These are phyloP conservation scores for Periglandula ipomoeae DNA, from an alignment of 2,329 filamentous ascomycete genomes.

Conservation along the genomic window DNA sequence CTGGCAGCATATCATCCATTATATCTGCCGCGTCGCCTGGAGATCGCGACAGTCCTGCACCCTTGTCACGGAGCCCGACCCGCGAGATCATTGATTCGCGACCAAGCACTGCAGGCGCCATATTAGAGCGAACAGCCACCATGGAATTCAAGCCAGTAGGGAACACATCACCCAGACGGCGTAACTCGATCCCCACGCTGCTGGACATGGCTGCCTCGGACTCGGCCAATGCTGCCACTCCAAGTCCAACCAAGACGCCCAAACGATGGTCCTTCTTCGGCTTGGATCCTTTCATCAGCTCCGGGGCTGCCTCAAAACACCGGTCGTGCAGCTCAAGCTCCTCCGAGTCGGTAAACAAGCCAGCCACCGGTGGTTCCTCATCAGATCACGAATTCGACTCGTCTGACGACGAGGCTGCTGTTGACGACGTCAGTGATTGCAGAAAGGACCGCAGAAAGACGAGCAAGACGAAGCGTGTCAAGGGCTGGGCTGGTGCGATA, in stretches of 20 bases:
- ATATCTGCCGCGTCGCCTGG: slow-evolving; percentile 46
- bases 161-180: slow-evolving; percentile 34
- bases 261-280: slow-evolving; percentile 56
- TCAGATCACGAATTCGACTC: slow-evolving; percentile 28
- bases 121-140: slow-evolving; percentile 41
- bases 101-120: slow-evolving; percentile 63
- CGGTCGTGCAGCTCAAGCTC: slow-evolving; percentile 40
- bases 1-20: slow-evolving; percentile 72
- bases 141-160: slow-evolving; percentile 12
- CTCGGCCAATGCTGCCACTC: slow-evolving; percentile 25
- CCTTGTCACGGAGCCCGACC: slow-evolving; percentile 30
- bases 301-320: slow-evolving; percentile 36
- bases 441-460: slow-evolving; percentile 25
- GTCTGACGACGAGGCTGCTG: slow-evolving; percentile 14
- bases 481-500: slow-evolving; percentile 60
- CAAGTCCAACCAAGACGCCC: slow-evolving; percentile 41
- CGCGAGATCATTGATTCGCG: slow-evolving; percentile 39
- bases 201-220: slow-evolving; percentile 30
- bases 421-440: slow-evolving; percentile 11
- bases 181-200: slow-evolving; percentile 51
- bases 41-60: slow-evolving; percentile 30
- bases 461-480: slow-evolving; percentile 58
- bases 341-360: slow-evolving; percentile 26
- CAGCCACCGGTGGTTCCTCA: slow-evolving; percentile 20
- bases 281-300: slow-evolving; percentile 43